Conservation (phyloP, 2,329 filamentous ascomycete species). For the Botrytis fabae region DNA sequence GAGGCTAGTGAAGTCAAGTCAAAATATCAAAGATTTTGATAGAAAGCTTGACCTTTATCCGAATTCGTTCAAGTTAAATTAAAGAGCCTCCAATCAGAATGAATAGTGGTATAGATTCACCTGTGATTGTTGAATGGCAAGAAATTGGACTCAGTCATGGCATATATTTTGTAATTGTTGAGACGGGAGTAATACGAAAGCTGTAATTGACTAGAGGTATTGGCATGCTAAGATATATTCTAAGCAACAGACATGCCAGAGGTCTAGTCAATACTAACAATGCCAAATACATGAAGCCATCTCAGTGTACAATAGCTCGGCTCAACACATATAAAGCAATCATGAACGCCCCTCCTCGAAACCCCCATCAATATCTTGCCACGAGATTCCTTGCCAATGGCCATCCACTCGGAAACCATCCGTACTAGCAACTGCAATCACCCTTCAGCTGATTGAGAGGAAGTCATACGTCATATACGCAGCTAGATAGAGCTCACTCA, state of each 20-base stretch:
- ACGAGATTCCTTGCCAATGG: background rate
- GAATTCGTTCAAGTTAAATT: background rate
- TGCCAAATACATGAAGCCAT: background rate
- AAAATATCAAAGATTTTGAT: background rate
- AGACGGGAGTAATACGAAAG: background rate
- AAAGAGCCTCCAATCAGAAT: background rate
- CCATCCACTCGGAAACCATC: background rate
- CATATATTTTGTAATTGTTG: background rate
- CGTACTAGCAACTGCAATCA: background rate
- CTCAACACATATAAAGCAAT: background rate
- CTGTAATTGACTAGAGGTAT: conserved; percentile 10
- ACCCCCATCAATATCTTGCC: background rate
- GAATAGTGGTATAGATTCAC: background rate
- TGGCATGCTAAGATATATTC: background rate
- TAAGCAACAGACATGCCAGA: background rate
- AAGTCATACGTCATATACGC: background rate
- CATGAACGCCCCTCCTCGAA: background rate
- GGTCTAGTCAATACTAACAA: background rate
- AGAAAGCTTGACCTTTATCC: background rate
- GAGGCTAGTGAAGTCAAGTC: background rate
- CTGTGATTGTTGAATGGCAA: background rate
- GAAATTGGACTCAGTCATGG: background rate
- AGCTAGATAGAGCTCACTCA: background rate
- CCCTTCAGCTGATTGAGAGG: too few relatives aligned
- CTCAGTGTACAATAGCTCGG: background rate